Conservation (phyloP, 2,329 filamentous ascomycete species). For the Mollisiaceae sp. region DNA sequence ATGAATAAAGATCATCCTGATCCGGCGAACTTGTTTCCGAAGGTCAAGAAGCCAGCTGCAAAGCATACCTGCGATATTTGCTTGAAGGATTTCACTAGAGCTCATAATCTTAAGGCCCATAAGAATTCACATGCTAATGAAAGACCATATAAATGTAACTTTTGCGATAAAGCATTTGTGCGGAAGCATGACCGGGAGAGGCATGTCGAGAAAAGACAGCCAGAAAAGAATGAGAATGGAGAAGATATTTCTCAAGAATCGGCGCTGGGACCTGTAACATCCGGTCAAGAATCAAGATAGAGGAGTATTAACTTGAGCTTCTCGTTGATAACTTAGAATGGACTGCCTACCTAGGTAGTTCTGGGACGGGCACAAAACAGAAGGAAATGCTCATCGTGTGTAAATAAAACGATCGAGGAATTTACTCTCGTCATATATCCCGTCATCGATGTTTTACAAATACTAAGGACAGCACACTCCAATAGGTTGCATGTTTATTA, state of each 20-base stretch:
- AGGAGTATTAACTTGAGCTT: neutral
- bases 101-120: conserved; percentile 21
- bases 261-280: too few species aligned
- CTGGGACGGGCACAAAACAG: too few species aligned
- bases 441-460: too few species aligned
- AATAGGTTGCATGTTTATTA: too few species aligned
- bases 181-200: conserved; percentile 23
- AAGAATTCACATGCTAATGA: conserved; percentile 17
- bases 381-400: too few species aligned
- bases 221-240: neutral
- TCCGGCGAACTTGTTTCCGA: conserved; percentile 6
- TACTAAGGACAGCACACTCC: too few species aligned
- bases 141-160: conserved; percentile 19
- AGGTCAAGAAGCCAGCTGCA: conserved; percentile 11
- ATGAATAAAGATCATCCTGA: conserved; percentile 12
- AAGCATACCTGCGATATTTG: conserved; percentile 19
- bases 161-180: conserved; percentile 26
- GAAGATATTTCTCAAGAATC: neutral
- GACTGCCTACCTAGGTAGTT: neutral
- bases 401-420: too few species aligned
- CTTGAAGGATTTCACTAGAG: conserved; percentile 23
- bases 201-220: conserved; percentile 24
- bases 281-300: neutral
- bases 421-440: too few species aligned
- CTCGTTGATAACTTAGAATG: neutral